phyloP scores from a whole-genome alignment of 78 protist genomes.

The Anaeramoeba ignava region DNA sequence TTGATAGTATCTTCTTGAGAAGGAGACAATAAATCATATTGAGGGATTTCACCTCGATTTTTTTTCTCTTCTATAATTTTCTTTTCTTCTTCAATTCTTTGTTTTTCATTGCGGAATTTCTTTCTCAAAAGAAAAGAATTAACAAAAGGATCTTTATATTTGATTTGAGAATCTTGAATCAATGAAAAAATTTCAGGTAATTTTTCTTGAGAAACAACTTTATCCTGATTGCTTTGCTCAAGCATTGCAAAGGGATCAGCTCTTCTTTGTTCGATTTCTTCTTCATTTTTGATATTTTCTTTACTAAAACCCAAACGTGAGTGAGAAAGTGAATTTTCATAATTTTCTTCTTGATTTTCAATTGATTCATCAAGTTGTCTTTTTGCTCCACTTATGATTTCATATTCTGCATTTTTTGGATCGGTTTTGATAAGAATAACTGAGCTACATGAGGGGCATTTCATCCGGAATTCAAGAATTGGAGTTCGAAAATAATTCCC shows the following conservation, averaged over 20 bases:
- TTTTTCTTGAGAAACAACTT: neutral
- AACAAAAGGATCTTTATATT: neutral
- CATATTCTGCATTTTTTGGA: slow-evolving; percentile 30
- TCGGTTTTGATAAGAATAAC: slow-evolving; percentile 57
- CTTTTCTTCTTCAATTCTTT: neutral
- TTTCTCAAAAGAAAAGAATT: neutral
- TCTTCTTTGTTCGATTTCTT: neutral
- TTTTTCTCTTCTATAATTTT: neutral
- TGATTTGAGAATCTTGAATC: neutral
- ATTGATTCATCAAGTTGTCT: neutral
- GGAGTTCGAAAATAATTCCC: slow-evolving; percentile 57
- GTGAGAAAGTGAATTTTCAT: too few species aligned
- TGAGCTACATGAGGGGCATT: slow-evolving; percentile 43
- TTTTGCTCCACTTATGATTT: neutral
- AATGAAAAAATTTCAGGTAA: neutral
- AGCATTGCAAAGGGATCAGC: neutral
- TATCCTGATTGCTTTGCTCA: neutral
- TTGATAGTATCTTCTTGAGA: neutral
- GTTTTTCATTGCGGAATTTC: neutral
- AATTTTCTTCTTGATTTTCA: too few species aligned
- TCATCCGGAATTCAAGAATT: slow-evolving; percentile 47
- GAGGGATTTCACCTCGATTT: neutral
- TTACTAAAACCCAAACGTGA: too few species aligned
- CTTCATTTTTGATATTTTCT: neutral
- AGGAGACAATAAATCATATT: neutral